phyloP scores from a whole-genome alignment of 345 rosid species.

The Diplotaxis tenuifolia region DNA sequence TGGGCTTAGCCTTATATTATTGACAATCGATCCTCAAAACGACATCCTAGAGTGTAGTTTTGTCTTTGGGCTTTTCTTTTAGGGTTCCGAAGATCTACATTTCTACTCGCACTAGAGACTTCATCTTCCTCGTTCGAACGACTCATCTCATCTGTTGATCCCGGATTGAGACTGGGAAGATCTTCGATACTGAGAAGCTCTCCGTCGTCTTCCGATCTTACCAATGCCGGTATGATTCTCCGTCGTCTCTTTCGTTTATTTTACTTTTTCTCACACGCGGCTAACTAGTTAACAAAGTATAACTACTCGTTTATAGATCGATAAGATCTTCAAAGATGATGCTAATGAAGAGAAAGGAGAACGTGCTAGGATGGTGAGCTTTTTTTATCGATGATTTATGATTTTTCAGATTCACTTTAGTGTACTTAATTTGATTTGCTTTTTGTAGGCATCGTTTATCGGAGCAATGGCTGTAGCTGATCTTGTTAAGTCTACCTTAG shows the following conservation, averaged over 20 bases:
- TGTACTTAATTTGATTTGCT: slow-evolving; percentile 10
- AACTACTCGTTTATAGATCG: slow-evolving; percentile 43
- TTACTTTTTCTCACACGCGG: neutral
- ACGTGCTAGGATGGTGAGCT: slow-evolving; percentile 88
- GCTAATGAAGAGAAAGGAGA: slow-evolving; percentile 96
- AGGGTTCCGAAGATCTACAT: slow-evolving; percentile 37
- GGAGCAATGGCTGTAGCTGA: slow-evolving; percentile 96
- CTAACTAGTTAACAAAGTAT: neutral
- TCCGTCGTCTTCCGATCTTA: slow-evolving; percentile 17
- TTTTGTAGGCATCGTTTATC: slow-evolving; percentile 76
- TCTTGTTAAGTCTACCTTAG: slow-evolving; percentile 90
- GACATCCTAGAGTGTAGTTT: slow-evolving; percentile 10
- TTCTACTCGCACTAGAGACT: slow-evolving; percentile 10
- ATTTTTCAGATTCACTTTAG: slow-evolving; percentile 22
- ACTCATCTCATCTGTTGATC: neutral
- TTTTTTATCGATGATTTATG: neutral
- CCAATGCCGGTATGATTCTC: slow-evolving; percentile 33
- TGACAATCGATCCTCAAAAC: too few relatives aligned
- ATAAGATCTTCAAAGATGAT: slow-evolving; percentile 78
- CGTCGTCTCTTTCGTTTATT: neutral
- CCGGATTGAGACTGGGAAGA: neutral
- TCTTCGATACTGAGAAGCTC: slow-evolving; percentile 4
- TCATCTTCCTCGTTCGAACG: neutral
- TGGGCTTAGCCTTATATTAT: neutral
- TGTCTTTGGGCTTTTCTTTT: slow-evolving; percentile 14